These are phyloP conservation scores for Fusarium sp. DNA, from an alignment of 2,329 filamentous ascomycete species.

Conservation along the genomic window DNA sequence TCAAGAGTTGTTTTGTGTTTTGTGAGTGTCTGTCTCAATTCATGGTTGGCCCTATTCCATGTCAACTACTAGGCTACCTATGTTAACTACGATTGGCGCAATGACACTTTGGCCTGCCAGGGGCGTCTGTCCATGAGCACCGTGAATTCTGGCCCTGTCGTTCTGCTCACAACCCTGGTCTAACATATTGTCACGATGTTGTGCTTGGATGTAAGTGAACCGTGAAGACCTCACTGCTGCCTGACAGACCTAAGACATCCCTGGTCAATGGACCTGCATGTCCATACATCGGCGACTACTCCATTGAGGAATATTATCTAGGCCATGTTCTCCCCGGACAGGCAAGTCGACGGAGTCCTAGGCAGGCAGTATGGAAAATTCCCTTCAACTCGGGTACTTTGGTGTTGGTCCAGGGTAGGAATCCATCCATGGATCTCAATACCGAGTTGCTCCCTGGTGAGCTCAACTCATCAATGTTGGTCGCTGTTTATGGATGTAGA, in stretches of 20 bases:
- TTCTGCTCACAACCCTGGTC: background rate
- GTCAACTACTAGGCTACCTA: background rate
- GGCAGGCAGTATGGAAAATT: background rate
- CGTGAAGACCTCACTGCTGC: background rate
- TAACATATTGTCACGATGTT: background rate
- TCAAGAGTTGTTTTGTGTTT: background rate
- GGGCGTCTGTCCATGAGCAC: background rate
- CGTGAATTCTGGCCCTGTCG: background rate
- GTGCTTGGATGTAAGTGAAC: background rate
- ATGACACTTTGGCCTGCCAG: background rate
- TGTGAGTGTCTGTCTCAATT: background rate
- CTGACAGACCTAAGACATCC: background rate
- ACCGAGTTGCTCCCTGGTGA: background rate
- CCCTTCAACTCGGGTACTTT: background rate
- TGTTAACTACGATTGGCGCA: background rate
- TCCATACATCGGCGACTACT: background rate
- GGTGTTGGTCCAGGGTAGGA: conserved; percentile 3
- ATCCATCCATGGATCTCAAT: background rate
- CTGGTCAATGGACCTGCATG: background rate
- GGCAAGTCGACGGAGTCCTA: background rate
- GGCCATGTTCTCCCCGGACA: background rate
- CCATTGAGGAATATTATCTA: background rate
- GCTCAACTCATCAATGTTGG: background rate
- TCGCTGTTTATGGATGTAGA: background rate
- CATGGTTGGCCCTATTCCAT: background rate